Evolutionary conservation across 1,284 basidiomycete species (phyloP), one percentile per base, ranked within the genome.

Genomic region (Sphagnurus paluster): DNA sequence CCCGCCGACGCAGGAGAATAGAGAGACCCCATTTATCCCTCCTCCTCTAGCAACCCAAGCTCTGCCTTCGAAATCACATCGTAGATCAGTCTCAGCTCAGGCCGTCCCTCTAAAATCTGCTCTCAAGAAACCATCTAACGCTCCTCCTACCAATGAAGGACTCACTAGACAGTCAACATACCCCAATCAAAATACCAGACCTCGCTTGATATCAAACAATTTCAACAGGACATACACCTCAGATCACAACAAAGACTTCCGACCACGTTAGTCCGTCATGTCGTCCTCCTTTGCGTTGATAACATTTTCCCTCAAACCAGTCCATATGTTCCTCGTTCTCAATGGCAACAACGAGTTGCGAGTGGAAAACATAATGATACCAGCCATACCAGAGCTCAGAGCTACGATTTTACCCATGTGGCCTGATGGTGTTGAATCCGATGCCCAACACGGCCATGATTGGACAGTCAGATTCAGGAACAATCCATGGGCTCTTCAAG

Each of bases 241-340:
- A 21, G 44, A 52, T 50, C 42, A 52, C 39, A 43, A 54, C 30
- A 45, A 53, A 56, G 54, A 56, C 25, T 60, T 60, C 37, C 51
- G 58, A 32, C 58, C 58, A 16, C 55, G 58, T 57, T 54, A 39
- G 56, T 57, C 32, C 20, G 33, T 28, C 24, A 52, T 46, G 24
- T 21, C 19, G 23, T 4, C 37, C 20, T 16, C 24, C 21, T 43
- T 37, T 13, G 37, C 38, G 21, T 40, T 26, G 36, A 43, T 41
- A 19, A n/a, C 9, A 34, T n/a, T 28, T 30, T 49, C 32, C 48
- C 40, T 17, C 38, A 17, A 34, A 34, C 14, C 52, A 81, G 80
- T 74, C 46, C 77, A 82, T 53, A 71, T 81, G 69, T 77, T 82
- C 54, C 65, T 82, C 43, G 74, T 78, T 21, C 78, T 82, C 52